Conservation (phyloP, 2,329 filamentous ascomycete species). For the Karstenula rhodostoma region DNA sequence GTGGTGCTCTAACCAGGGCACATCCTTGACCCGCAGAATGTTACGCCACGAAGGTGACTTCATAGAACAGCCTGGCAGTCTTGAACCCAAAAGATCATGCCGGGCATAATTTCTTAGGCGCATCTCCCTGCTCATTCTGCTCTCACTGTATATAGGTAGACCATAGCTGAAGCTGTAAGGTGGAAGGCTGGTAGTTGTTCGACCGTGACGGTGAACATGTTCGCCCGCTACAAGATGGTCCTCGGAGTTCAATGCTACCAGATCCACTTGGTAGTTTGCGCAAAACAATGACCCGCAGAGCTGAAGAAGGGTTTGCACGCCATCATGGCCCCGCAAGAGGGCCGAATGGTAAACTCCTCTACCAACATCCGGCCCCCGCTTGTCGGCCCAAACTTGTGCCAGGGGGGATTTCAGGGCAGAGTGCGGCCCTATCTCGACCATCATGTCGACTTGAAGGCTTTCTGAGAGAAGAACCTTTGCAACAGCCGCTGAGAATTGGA, state of each 20-base stretch:
- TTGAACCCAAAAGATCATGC: conserved; percentile 32
- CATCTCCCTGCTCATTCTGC: conserved; percentile 22
- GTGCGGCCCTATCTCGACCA: conserved; percentile 16
- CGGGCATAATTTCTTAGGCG: conserved; percentile 14
- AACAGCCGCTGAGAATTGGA: conserved; percentile 25
- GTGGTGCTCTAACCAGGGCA: background rate
- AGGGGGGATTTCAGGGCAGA: conserved; percentile 11
- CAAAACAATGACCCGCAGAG: no score
- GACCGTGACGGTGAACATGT: no score
- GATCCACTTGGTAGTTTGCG: no score
- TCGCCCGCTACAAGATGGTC: no score
- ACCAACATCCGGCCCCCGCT: background rate
- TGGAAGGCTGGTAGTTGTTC: conserved; percentile 21
- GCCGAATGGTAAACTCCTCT: conserved; percentile 8
- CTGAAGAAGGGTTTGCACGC: background rate
- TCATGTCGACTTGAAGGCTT: conserved; percentile 2
- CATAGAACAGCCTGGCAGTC: conserved; percentile 1
- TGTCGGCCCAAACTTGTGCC: background rate
- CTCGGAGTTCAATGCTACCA: no score
- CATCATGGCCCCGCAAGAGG: conserved; percentile 25
- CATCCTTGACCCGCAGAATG: background rate
- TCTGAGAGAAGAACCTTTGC: background rate
- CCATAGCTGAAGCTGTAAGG: conserved; percentile 31
- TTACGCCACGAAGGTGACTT: background rate
- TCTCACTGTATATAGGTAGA: conserved; percentile 24